Evolutionary conservation across 2,329 filamentous ascomycete species (phyloP).

Genomic region (Neofusicoccum parvum): DNA sequence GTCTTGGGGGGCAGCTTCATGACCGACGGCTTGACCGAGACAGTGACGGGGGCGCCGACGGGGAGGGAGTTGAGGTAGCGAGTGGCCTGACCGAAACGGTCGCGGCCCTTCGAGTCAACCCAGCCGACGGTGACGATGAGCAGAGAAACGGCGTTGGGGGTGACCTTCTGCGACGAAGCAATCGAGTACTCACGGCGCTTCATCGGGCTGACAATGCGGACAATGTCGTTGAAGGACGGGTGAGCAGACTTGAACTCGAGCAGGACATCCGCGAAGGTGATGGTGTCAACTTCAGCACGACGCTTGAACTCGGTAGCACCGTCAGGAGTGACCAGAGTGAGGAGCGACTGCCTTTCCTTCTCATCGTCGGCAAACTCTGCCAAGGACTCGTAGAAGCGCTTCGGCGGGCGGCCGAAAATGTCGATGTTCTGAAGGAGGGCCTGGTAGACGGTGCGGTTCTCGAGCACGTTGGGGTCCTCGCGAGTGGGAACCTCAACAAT

Average conservation of each 20-base stretch:
- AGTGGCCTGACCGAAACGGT: slow-evolving; percentile 90
- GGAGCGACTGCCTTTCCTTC: slow-evolving; percentile 77
- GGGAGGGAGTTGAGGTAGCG: slow-evolving; percentile 80
- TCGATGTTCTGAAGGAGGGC: slow-evolving; percentile 89
- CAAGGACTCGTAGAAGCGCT: slow-evolving; percentile 95
- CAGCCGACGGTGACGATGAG: slow-evolving; percentile 98
- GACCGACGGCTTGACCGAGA: slow-evolving; percentile 94
- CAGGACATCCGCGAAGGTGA: slow-evolving; percentile 88
- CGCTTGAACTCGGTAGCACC: slow-evolving; percentile 90
- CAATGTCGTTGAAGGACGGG: slow-evolving; percentile 84
- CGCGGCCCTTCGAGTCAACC: slow-evolving; percentile 84
- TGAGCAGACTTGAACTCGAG: slow-evolving; percentile 88
- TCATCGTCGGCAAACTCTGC: slow-evolving; percentile 84
- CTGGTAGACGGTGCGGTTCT: slow-evolving; percentile 92
- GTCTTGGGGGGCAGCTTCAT: slow-evolving; percentile 95
- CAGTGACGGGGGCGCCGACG: slow-evolving; percentile 78
- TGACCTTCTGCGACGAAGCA: slow-evolving; percentile 93
- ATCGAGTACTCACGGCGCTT: slow-evolving; percentile 99
- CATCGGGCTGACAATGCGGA: slow-evolving; percentile 83
- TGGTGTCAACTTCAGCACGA: slow-evolving; percentile 84
- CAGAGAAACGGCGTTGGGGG: slow-evolving; percentile 83
- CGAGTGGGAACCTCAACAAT: slow-evolving; percentile 90
- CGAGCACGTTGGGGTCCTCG: slow-evolving; percentile 71
- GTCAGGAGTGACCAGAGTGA: slow-evolving; percentile 73
- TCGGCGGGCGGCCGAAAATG: slow-evolving; percentile 94